These are phyloP conservation scores for Colletotrichum endophyticum DNA, from an alignment of 2,329 filamentous ascomycete species.

Conservation along the genomic window DNA sequence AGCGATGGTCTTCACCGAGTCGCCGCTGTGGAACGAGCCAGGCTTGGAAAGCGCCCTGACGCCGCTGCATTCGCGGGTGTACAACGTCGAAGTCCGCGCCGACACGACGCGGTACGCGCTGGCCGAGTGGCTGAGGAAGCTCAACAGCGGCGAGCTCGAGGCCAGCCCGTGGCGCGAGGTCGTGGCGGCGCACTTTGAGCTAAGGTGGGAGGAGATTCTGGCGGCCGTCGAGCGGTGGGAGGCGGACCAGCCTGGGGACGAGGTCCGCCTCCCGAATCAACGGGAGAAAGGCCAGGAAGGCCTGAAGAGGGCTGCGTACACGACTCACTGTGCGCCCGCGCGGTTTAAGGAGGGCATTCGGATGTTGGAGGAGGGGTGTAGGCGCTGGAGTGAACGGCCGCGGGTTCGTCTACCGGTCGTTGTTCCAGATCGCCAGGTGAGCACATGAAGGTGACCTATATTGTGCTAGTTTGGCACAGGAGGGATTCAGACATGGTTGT, in stretches of 20 bases:
- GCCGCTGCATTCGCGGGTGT: slow-evolving; percentile 13
- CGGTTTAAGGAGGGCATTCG: neutral
- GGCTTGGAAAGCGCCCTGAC: slow-evolving; percentile 25
- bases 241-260: neutral
- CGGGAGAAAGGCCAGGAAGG: neutral
- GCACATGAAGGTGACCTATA: neutral
- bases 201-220: neutral
- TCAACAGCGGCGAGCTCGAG: neutral
- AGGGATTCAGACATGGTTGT: neutral
- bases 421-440: neutral
- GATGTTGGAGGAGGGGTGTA: neutral
- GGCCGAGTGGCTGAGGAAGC: slow-evolving; percentile 27
- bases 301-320: neutral
- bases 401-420: neutral
- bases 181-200: neutral
- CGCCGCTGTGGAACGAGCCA: slow-evolving; percentile 62
- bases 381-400: neutral
- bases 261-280: neutral
- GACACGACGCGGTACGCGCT: slow-evolving; percentile 34
- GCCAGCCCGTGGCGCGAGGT: neutral
- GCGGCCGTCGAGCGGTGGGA: neutral
- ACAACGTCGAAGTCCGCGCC: slow-evolving; percentile 32
- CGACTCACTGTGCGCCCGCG: neutral
- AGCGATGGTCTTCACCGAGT: slow-evolving; percentile 58
- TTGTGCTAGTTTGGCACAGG: neutral